Percentiles rank a stretch among this genome's conserved stretches.
Evolutionary conservation across 768 basidiomycete genomes (phyloP).

Genomic region (Calocybe cyanea): DNA sequence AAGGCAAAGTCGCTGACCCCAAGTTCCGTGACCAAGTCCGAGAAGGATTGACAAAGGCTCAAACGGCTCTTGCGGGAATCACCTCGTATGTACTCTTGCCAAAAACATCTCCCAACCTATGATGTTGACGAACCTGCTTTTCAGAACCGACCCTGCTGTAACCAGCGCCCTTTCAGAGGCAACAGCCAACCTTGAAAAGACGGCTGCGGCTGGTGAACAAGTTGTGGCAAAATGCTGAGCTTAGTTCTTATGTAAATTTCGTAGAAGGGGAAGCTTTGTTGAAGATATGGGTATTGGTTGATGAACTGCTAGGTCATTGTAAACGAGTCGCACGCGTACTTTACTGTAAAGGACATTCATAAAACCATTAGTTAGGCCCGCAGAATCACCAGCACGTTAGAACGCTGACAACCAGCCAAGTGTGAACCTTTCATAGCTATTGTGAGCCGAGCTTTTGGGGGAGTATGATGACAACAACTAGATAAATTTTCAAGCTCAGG

Average conservation of each 20-base stretch:
- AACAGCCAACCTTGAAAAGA: conserved; percentile 15
- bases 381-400: too few relatives aligned
- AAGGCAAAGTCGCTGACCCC: conserved; percentile 18
- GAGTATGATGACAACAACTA: too few relatives aligned
- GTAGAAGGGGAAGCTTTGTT: neutral
- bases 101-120: neutral
- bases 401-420: too few relatives aligned
- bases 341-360: neutral
- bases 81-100: conserved; percentile 16
- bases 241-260: neutral
- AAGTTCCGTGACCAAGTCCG: conserved; percentile 19
- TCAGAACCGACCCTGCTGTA: conserved; percentile 20
- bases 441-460: too few relatives aligned
- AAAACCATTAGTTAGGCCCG: neutral
- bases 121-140: neutral
- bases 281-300: neutral
- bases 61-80: conserved; percentile 19
- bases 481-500: too few relatives aligned
- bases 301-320: neutral
- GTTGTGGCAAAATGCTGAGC: conserved; percentile 20
- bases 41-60: conserved; percentile 18
- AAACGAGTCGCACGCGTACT: neutral
- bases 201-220: conserved; percentile 18
- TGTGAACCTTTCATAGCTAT: too few relatives aligned
- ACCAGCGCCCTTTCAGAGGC: conserved; percentile 17